These are phyloP conservation scores for Calonectria pseudoreteaudii DNA, from an alignment of 2,329 filamentous ascomycete species.

Conservation along the genomic window DNA sequence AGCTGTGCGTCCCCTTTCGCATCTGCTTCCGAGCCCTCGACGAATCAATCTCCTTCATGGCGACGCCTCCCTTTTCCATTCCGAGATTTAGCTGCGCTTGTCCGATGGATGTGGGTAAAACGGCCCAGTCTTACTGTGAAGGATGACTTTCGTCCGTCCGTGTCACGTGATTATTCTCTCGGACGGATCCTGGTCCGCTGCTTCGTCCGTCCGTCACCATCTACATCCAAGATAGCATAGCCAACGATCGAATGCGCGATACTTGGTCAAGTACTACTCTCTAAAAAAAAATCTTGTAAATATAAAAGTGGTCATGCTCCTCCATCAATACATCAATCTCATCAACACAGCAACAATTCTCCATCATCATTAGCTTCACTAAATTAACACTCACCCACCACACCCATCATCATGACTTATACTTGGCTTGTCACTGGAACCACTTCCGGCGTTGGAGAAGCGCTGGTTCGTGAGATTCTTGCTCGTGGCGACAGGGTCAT, in stretches of 20 bases:
- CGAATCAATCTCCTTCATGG: neutral
- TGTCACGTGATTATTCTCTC: neutral
- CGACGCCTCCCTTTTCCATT: neutral
- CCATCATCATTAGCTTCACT: neutral
- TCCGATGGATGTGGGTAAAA: neutral
- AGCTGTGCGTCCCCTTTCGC: slow-evolving; percentile 44
- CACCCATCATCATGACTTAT: slow-evolving; percentile 30
- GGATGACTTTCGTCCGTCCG: neutral
- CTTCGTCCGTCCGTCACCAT: neutral
- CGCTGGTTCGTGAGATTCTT: slow-evolving; percentile 36
- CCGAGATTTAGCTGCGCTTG: neutral
- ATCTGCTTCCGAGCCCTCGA: slow-evolving; percentile 26
- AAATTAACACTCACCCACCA: neutral
- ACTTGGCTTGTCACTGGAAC: slow-evolving; percentile 50
- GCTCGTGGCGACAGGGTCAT: slow-evolving; percentile 47
- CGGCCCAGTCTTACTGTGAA: neutral
- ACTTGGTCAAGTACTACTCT: too few relatives aligned
- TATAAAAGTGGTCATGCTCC: neutral
- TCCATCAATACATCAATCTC: neutral
- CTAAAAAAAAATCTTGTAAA: too few relatives aligned
- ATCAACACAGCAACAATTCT: neutral
- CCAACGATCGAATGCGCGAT: neutral
- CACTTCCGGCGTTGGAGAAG: slow-evolving; percentile 48
- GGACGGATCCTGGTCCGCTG: neutral
- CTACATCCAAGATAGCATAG: neutral